A percentile compares a stretch with the other conserved stretches of the same genome.
Conservation (phyloP, 768 basidiomycete genomes). For the Tremella yokohamensis region DNA sequence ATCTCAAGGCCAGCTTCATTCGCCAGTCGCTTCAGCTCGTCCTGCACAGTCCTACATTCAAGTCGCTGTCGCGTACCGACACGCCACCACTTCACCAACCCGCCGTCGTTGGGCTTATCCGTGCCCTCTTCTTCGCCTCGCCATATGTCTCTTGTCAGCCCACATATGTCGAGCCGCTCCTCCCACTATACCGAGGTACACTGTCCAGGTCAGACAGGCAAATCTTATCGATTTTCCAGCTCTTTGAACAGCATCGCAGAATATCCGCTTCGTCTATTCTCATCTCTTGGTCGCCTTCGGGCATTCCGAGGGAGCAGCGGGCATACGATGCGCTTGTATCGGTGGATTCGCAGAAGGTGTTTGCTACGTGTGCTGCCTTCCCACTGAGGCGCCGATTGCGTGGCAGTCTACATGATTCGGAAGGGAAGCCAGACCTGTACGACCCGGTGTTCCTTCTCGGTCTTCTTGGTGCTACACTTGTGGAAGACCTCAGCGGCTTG, state of each 20-base stretch:
- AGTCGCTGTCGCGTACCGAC: conserved; percentile 16
- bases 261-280: conserved; percentile 65
- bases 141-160: conserved; percentile 81
- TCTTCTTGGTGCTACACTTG: conserved; percentile 65
- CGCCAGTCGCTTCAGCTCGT: conserved; percentile 66
- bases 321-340: conserved; percentile 66
- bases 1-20: conserved; percentile 57
- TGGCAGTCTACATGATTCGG: conserved; percentile 30
- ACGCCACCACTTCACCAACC: conserved; percentile 51
- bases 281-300: conserved; percentile 62
- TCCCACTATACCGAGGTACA: conserved; percentile 71
- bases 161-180: conserved; percentile 73
- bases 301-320: conserved; percentile 15
- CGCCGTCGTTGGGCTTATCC: conserved; percentile 60
- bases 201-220: conserved; percentile 63
- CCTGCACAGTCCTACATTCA: conserved; percentile 61
- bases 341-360: conserved; percentile 65
- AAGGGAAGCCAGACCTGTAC: conserved; percentile 58
- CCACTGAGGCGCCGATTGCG: conserved; percentile 63
- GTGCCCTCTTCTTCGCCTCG: conserved; percentile 68
- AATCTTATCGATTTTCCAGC: conserved; percentile 69
- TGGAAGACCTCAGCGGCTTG: conserved; percentile 58
- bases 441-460: conserved; percentile 75
- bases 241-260: conserved; percentile 71
- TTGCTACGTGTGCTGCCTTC: conserved; percentile 69